phyloP scores from a whole-genome alignment of 805 yeast species.

The Scheffersomyces amazonensis region DNA sequence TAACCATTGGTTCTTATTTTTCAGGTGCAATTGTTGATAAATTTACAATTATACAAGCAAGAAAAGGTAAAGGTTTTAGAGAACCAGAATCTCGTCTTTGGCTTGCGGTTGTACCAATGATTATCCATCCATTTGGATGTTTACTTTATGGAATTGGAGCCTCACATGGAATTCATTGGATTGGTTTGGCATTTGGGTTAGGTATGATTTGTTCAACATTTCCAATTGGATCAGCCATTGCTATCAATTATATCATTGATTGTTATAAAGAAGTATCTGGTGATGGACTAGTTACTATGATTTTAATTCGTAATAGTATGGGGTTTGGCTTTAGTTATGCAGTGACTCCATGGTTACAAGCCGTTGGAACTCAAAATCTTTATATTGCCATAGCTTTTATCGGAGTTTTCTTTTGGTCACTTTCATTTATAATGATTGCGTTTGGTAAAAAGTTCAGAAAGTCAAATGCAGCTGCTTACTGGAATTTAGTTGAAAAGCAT shows the following conservation, averaged over 20 bases:
- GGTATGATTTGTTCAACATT: slow-evolving; percentile 30
- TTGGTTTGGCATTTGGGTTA: slow-evolving; percentile 22
- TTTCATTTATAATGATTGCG: slow-evolving; percentile 32
- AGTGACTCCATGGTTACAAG: slow-evolving; percentile 40
- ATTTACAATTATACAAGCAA: slow-evolving; percentile 30
- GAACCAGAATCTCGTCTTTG: slow-evolving; percentile 49
- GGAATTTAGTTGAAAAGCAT: slow-evolving; percentile 14
- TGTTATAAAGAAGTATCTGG: slow-evolving; percentile 34
- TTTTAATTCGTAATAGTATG: slow-evolving; percentile 43
- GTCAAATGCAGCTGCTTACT: slow-evolving; percentile 22
- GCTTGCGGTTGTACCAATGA: slow-evolving; percentile 38
- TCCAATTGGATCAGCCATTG: slow-evolving; percentile 29
- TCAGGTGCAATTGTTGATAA: slow-evolving; percentile 46
- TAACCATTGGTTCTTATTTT: slow-evolving; percentile 43
- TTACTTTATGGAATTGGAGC: slow-evolving; percentile 45
- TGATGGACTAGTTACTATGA: slow-evolving; percentile 43
- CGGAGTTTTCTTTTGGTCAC: slow-evolving; percentile 37
- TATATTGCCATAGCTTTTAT: slow-evolving; percentile 13
- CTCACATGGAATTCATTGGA: slow-evolving; percentile 37
- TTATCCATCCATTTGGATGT: slow-evolving; percentile 41
- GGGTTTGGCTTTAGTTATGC: slow-evolving; percentile 25
- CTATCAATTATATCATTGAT: slow-evolving; percentile 30
- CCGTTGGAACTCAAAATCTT: slow-evolving; percentile 13
- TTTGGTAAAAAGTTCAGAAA: slow-evolving; percentile 43
- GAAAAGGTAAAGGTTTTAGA: slow-evolving; percentile 41